These are phyloP conservation scores for Jatropha podagrica DNA, from an alignment of 441 rosid species.

Conservation along the genomic window DNA sequence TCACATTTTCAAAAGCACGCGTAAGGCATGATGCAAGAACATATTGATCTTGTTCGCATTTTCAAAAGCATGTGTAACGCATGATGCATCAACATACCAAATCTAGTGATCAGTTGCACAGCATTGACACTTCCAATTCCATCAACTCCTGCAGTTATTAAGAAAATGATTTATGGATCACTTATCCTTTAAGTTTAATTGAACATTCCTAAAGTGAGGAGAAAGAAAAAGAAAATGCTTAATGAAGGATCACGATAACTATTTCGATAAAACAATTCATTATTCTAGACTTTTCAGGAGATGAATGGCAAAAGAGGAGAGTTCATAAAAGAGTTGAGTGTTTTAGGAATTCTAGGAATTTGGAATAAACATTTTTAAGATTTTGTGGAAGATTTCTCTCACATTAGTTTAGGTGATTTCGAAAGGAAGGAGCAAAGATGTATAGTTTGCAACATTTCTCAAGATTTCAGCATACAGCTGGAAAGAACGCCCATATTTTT, in stretches of 20 bases:
- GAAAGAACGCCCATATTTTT: not conserved
- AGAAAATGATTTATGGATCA: constrained; percentile 3
- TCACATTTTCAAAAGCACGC: constrained; percentile 8
- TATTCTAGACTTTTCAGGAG: not conserved
- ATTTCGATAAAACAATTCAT: not conserved
- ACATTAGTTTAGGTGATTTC: too few relatives aligned
- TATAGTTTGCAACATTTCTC: not conserved
- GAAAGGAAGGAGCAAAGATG: not conserved
- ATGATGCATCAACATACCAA: constrained; percentile 50
- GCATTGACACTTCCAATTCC: constrained; percentile 89
- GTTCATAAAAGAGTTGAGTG: not conserved
- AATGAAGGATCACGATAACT: not conserved
- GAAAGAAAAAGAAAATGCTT: not conserved
- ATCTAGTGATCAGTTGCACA: constrained; percentile 66
- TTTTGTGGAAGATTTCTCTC: too few relatives aligned
- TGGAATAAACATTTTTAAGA: not conserved
- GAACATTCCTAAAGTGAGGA: not conserved
- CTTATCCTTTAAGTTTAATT: not conserved
- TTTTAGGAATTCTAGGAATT: not conserved
- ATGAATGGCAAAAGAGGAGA: not conserved
- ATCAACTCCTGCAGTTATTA: constrained; percentile 65
- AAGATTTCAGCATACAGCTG: not conserved
- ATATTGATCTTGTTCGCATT: constrained; percentile 1
- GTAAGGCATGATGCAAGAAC: not conserved
- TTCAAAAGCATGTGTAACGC: constrained; percentile 6